Conservation (phyloP, 805 yeast species). For the Lipomyces kockii region DNA sequence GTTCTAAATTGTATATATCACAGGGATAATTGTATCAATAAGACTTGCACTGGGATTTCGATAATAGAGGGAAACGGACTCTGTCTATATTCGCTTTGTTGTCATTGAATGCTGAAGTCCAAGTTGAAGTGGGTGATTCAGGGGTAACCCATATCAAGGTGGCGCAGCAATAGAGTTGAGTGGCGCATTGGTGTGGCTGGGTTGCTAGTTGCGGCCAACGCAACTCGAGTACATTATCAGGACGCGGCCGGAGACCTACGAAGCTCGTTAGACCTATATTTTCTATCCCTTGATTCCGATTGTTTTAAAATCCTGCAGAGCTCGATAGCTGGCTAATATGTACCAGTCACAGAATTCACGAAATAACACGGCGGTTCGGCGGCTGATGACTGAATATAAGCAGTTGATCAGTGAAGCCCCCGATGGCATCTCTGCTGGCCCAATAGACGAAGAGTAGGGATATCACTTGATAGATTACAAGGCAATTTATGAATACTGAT, state of each 20-base stretch:
- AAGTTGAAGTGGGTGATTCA: neutral
- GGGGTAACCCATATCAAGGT: neutral
- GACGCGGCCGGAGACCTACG: too few species aligned
- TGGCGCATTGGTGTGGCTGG: neutral
- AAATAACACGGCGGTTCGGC: constrained; percentile 72
- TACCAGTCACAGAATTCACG: constrained; percentile 11
- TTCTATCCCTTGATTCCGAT: neutral
- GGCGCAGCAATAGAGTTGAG: neutral
- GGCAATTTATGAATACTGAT: neutral
- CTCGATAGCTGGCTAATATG: constrained; percentile 4
- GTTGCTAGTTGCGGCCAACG: neutral
- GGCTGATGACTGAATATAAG: constrained; percentile 86
- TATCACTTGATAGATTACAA: neutral
- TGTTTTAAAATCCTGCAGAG: neutral
- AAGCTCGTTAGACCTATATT: neutral
- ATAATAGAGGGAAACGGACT: too few species aligned
- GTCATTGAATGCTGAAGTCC: too few species aligned
- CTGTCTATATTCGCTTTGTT: too few species aligned
- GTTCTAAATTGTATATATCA: constrained; percentile 47
- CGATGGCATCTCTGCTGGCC: constrained; percentile 95
- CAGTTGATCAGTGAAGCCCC: constrained; percentile 86
- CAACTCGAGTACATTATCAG: too few species aligned
- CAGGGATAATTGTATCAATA: neutral
- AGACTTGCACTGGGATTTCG: too few species aligned
- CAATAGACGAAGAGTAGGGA: constrained; percentile 64